These are phyloP conservation scores for Suillus luteus DNA, from an alignment of 768 basidiomycete species.

Conservation along the genomic window DNA sequence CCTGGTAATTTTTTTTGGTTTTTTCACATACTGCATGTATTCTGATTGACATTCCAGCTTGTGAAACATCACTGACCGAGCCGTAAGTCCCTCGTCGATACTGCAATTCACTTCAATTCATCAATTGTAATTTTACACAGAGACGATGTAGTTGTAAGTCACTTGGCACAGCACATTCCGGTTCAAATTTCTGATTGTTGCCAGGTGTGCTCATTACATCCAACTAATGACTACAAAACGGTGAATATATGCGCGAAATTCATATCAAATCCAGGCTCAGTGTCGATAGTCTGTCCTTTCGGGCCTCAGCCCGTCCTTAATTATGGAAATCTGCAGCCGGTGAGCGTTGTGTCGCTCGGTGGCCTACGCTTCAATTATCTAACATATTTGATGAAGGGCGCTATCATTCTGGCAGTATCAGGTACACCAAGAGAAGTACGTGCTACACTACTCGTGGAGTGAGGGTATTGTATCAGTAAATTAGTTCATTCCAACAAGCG, in stretches of 20 bases:
- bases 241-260: conserved; percentile 47
- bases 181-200: conserved; percentile 10
- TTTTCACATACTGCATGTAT: not conserved
- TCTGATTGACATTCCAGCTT: conserved; percentile 49
- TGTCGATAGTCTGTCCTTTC: conserved; percentile 75
- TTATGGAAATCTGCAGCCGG: conserved; percentile 84
- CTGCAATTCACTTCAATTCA: conserved; percentile 11
- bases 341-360: conserved; percentile 27
- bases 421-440: conserved; percentile 80
- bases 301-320: conserved; percentile 71
- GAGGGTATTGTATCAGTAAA: not conserved
- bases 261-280: conserved; percentile 11
- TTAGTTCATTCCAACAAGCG: conserved; percentile 75
- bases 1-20: conserved; percentile 51
- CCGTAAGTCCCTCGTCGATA: conserved; percentile 51
- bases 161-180: not conserved
- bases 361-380: not conserved
- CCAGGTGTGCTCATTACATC: conserved; percentile 80
- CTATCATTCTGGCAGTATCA: conserved; percentile 94
- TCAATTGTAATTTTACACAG: conserved; percentile 27
- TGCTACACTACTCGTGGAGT: not conserved
- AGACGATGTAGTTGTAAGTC: conserved; percentile 63
- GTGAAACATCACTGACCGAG: conserved; percentile 77
- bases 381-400: conserved; percentile 47
- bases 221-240: conserved; percentile 90